phyloP scores from a whole-genome alignment of 2,329 filamentous ascomycete species.

The Epichloe coenophiala region DNA sequence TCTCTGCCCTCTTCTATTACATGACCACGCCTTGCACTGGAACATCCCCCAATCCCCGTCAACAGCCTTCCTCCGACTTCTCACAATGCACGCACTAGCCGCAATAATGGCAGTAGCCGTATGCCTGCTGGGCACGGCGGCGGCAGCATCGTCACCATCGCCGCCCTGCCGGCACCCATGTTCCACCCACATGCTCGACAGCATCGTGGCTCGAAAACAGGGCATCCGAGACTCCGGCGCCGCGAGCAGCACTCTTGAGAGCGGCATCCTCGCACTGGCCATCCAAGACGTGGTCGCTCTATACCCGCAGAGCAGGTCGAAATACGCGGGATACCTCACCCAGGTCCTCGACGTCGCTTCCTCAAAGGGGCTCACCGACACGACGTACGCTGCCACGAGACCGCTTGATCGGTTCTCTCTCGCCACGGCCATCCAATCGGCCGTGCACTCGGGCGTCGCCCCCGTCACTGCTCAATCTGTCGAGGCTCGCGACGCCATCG shows the following conservation, averaged over 20 bases:
- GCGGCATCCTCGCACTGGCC: constrained; percentile 10
- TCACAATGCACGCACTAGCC: background rate
- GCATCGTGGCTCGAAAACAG: constrained; percentile 12
- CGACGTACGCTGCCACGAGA: constrained; percentile 5
- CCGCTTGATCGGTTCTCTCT: constrained; percentile 14
- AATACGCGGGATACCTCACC: constrained; percentile 6
- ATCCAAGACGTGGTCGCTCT: constrained; percentile 7
- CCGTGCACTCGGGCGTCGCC: constrained; percentile 1
- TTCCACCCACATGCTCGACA: constrained; percentile 10
- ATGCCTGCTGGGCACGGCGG: background rate
- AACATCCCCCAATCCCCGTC: too few species aligned
- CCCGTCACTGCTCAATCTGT: constrained; percentile 1
- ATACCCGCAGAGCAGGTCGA: constrained; percentile 5
- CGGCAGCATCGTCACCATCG: background rate
- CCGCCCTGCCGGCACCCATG: background rate
- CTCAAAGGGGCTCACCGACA: constrained; percentile 5
- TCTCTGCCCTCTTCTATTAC: too few species aligned
- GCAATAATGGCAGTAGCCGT: background rate
- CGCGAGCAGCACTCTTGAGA: constrained; percentile 12
- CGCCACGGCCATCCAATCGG: constrained; percentile 7
- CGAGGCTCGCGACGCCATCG: constrained; percentile 8
- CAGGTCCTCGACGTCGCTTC: constrained; percentile 8
- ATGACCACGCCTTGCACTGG: too few species aligned
- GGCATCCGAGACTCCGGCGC: constrained; percentile 11
- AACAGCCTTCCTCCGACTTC: too few species aligned